Evolutionary conservation across 257 asterid genomes (phyloP), one percentile per base, ranked within the genome.

Genomic region (Vinca minor): DNA sequence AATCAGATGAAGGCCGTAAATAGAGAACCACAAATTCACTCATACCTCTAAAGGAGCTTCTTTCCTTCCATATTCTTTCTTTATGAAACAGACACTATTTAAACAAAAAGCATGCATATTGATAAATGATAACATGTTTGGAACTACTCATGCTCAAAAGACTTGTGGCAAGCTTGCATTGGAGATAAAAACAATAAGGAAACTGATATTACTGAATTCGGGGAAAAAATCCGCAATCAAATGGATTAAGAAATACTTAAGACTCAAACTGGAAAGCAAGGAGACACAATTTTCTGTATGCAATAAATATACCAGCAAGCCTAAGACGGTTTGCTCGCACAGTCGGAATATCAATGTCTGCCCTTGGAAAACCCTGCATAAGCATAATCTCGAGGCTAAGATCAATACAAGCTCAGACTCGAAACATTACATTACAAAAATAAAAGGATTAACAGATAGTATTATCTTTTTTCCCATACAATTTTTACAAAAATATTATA

Each of bases 331-430:
- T 84, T 14, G 89, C 85, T 70, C 98, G 74, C 45, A 89, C 96
- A 12, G 76, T 47, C 1, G 81, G 86, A 65, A 92, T 77, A 73
- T 89, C 98, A 59, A 92, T 82, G 71, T 89, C 98, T 2, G 85
- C 44, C 83, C 96, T 82, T 21, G 98, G 98, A 73, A 92, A 92
- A 15, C 98, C 97, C 98, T 92, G 86, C 79, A 79, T 34, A 71
- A 17, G 29, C 62, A 68, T 46, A 76, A 3, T 5, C 52, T 31
- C 32, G 45, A 39, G 34, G 11, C 17, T 28, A 59, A 42, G 29
- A 52, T 42, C 45, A 49, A 71, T 32, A 49, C 41, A 5, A 0
- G 28, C 20, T 23, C 15, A 50, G 2, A 32, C 15, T 35, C 42
- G 9, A 42, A 18, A 21, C 38, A 54, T 26, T 28, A 4, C 11